Evolutionary conservation across 2,329 filamentous ascomycete genomes (phyloP), one percentile per base, ranked within the genome.

Genomic region (Aspergillus latus): DNA sequence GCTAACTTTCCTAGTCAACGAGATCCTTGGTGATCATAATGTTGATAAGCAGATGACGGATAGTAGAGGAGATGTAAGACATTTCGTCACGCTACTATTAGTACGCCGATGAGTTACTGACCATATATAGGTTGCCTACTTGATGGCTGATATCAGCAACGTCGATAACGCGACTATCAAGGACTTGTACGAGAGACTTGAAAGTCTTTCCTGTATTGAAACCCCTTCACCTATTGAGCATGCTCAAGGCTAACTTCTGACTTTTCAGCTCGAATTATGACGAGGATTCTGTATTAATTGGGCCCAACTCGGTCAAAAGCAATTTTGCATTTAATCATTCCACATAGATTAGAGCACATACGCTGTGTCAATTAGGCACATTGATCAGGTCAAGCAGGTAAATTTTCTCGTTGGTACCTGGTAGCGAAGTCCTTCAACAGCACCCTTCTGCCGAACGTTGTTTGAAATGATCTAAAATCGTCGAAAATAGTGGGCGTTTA

Each of bases 41-140:
- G 92, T 99, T 66, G 93, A 97, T 79, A 97, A 97, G 82, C 94
- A 99, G 78, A 97, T 95, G 80, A 94, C 90, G 49, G 94, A 97
- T 74, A 96, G 89, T 76, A 88, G 88, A 78, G 93, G 92, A 65
- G 93, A 97, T 72, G 88, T 90, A 76, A 62, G 82, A 69, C 26
- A 32, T 28, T 5, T 15, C n/a, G 2, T 11, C n/a, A 4, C 11
- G 21, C 21, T 42, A 28, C 4, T 21, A 16, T 16, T 5, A 13
- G 7, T 47, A 9, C 29, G 7, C 13, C 45, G 49, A 54, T 69
- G 56, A 39, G 39, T 42, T n/a, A 9, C 44, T 52, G 55, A 21
- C 21, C 21, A 21, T 21, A 21, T 21, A 10, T 64, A 88, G 82
- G 83, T 94, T 63, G 94, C 94, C 16, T 99, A 99, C 73, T 81